Base-by-base conservation (phyloP, 805 yeast species). In the Nakazawaea sp. region DNA sequence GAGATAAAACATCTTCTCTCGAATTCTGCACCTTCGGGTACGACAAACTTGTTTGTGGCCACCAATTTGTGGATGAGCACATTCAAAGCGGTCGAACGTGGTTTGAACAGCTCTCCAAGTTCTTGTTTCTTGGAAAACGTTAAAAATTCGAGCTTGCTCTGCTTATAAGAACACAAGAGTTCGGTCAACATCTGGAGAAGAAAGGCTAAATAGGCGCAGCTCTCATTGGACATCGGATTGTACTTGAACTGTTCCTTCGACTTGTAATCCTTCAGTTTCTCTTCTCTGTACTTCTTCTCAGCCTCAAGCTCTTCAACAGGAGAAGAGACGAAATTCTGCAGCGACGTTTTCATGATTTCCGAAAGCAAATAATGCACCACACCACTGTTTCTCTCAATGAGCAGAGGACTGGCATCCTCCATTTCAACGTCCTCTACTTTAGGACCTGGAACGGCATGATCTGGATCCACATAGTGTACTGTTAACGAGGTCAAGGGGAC, bases 121-220 rank as follows among this genome's bases (percentile, higher is more conserved):
- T 38, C 42, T 42, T 53, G 36, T 52, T 78, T 77, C 63, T 78
- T 81, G 2, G 90, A 77, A 47, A 75, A 89, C 0, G 90, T 78
- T 40, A 88, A 60, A 49, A 89, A 82, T 48, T 88, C 96, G 34
- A 83, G 68, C 53, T 89, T 89, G 35, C 88, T 75, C 43, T 78
- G 80, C 43, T 79, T 81, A 53, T 88, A 89, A 2, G 96, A 83
- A 2, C 79, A 73, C 6, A 89, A 56, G 6, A 87, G 58, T 46
- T 89, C 97, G 0, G 78, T 69, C 27, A 88, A 56, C 0, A 75
- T 59, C 45, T 78, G 84, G 27, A 89, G 58, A 32, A 89, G 56
- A 53, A 80, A 88, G 30, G 80, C 70, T 41, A 78, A 75, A 48
- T 83, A 80, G 0, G 78, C 68, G 55, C 80, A 84, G 21, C 72